Evolutionary conservation across 2,329 filamentous ascomycete species (phyloP).

Genomic region (Cercospora zeina): DNA sequence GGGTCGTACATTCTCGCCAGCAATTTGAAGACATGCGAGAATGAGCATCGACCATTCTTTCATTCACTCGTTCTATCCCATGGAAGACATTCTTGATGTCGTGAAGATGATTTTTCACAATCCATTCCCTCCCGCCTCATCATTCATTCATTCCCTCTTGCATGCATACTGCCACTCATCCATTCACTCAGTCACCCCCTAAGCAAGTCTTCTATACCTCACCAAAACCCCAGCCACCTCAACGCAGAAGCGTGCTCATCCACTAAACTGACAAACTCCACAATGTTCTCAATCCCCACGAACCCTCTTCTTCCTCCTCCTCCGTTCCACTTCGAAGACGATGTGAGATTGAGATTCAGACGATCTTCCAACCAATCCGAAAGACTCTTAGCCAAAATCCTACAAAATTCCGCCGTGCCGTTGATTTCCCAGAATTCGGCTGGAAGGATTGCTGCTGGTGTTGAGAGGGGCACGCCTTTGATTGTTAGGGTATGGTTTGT

Average conservation of each 20-base stretch:
- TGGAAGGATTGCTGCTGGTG: background rate
- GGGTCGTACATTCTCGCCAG: too few relatives aligned
- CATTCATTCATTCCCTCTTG: too few relatives aligned
- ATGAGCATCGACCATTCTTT: too few relatives aligned
- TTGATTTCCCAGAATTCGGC: slow-evolving; percentile 23
- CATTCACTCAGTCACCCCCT: too few relatives aligned
- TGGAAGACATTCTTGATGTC: too few relatives aligned
- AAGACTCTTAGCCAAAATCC: slow-evolving; percentile 12
- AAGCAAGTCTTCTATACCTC: too few relatives aligned
- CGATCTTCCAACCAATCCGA: slow-evolving; percentile 14
- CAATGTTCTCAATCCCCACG: slow-evolving; percentile 11
- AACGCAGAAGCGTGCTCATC: slow-evolving; percentile 24
- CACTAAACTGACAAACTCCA: slow-evolving; percentile 17
- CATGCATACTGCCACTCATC: too few relatives aligned
- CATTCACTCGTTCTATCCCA: too few relatives aligned
- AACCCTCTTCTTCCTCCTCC: background rate
- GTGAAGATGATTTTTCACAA: too few relatives aligned
- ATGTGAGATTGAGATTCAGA: background rate
- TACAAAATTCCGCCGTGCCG: slow-evolving; percentile 26
- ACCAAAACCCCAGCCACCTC: slow-evolving; percentile 29
- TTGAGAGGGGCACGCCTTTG: slow-evolving; percentile 19
- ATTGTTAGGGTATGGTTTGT: slow-evolving; percentile 12
- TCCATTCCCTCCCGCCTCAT: too few relatives aligned
- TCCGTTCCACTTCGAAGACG: background rate
- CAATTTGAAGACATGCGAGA: too few relatives aligned